A percentile compares a stretch with the other conserved stretches of the same genome.
Evolutionary conservation across 2,329 filamentous ascomycete genomes (phyloP).

Genomic region (Hortaea werneckii): DNA sequence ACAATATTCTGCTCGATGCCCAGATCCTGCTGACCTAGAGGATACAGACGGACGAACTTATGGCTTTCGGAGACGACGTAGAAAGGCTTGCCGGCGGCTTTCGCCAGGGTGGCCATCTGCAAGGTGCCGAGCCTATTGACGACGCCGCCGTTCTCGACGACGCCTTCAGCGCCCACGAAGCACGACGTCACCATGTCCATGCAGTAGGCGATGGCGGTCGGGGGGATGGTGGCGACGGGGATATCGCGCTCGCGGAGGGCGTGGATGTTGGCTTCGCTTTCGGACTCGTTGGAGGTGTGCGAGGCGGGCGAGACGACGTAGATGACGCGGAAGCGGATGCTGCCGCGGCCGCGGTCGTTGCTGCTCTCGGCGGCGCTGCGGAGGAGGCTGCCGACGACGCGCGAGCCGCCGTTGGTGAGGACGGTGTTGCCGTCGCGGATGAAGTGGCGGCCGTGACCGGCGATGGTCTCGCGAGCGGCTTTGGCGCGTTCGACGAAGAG

Average conservation of each 20-base stretch:
- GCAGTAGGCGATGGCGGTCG: conserved; percentile 67
- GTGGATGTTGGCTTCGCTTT: conserved; percentile 61
- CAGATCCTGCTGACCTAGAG: conserved; percentile 69
- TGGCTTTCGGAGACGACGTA: conserved; percentile 92
- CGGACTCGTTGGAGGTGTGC: conserved; percentile 38
- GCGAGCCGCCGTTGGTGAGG: conserved; percentile 80
- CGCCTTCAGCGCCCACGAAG: conserved; percentile 64
- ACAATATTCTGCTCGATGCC: conserved; percentile 70
- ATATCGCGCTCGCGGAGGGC: conserved; percentile 64
- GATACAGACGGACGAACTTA: conserved; percentile 87
- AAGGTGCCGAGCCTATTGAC: conserved; percentile 79
- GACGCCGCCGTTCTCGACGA: conserved; percentile 88
- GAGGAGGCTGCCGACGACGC: conserved; percentile 72
- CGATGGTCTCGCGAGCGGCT: conserved; percentile 73
- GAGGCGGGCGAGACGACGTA: conserved; percentile 42
- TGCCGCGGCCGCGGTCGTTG: conserved; percentile 34
- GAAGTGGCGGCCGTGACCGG: conserved; percentile 65
- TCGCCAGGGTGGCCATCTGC: conserved; percentile 75
- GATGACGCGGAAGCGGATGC: conserved; percentile 70
- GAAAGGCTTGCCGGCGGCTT: conserved; percentile 62
- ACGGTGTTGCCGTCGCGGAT: conserved; percentile 69
- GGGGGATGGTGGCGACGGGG: conserved; percentile 70
- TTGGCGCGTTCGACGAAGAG: conserved; percentile 82
- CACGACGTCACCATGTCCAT: conserved; percentile 63
- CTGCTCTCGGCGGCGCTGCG: conserved; percentile 59